Conservation (phyloP, 345 rosid genomes). For the Populus davidiana region DNA sequence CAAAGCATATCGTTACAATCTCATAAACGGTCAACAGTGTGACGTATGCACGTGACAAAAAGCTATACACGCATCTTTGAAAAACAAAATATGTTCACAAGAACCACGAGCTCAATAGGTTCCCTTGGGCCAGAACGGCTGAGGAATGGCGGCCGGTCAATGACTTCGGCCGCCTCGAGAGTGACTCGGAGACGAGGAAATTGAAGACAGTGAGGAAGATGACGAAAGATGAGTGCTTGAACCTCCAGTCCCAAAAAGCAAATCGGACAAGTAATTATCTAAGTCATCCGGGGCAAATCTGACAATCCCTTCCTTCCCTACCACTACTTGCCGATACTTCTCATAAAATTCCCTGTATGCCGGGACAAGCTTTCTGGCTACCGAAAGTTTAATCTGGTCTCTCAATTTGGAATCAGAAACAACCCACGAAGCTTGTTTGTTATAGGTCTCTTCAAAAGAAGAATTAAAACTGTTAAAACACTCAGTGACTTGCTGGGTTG, state of each 20-base stretch:
- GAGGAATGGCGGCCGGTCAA: not conserved
- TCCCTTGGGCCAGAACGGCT: not conserved
- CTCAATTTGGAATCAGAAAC: conserved; percentile 51
- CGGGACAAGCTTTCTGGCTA: conserved; percentile 44
- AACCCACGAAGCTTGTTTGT: conserved; percentile 57
- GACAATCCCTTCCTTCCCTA: conserved; percentile 33
- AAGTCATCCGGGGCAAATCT: conserved; percentile 63
- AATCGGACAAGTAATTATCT: conserved; percentile 49
- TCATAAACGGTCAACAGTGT: not conserved
- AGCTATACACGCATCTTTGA: not conserved
- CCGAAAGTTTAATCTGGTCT: conserved; percentile 53
- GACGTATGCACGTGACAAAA: not conserved
- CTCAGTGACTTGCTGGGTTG: conserved; percentile 30
- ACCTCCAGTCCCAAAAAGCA: conserved; percentile 35
- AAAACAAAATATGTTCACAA: not conserved
- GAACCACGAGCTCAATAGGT: not conserved
- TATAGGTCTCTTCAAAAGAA: conserved; percentile 53
- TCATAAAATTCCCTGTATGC: conserved; percentile 50
- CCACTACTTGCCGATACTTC: conserved; percentile 22
- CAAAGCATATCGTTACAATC: not conserved
- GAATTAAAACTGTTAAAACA: conserved; percentile 48
- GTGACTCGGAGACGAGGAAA: conserved; percentile 1
- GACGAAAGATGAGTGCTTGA: conserved; percentile 39
- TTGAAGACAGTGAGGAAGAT: conserved; percentile 16
- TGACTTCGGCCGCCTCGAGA: conserved; percentile 5